Percentiles rank a stretch among this genome's conserved stretches.
Conservation (phyloP, 2,329 filamentous ascomycete species). For the Venturia pyrina region DNA sequence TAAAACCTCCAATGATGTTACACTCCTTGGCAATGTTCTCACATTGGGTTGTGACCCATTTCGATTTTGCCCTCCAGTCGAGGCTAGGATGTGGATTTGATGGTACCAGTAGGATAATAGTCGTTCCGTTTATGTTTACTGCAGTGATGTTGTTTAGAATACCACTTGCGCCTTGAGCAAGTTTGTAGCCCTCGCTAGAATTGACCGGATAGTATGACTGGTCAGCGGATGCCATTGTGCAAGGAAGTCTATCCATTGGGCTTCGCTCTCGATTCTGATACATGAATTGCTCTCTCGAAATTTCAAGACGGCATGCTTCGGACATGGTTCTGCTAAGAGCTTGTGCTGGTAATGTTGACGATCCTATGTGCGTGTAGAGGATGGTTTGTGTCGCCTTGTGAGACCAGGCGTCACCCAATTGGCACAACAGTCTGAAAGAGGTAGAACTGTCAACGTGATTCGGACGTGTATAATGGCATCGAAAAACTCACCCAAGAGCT, state of each 20-base stretch:
- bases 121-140: neutral
- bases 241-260: neutral
- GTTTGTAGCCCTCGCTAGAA: neutral
- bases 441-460: neutral
- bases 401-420: neutral
- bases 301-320: neutral
- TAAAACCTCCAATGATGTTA: neutral
- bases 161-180: neutral
- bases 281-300: neutral
- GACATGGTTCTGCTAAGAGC: neutral
- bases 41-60: neutral
- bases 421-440: neutral
- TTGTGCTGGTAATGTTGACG: neutral
- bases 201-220: neutral
- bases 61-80: neutral
- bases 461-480: neutral
- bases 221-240: neutral
- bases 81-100: neutral
- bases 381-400: neutral
- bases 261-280: neutral
- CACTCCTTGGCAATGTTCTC: neutral
- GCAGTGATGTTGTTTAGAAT: neutral
- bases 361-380: neutral
- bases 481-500: neutral
- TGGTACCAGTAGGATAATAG: neutral